phyloP scores from a whole-genome alignment of 331 rosid genomes.

The Stylosanthes scabra region DNA sequence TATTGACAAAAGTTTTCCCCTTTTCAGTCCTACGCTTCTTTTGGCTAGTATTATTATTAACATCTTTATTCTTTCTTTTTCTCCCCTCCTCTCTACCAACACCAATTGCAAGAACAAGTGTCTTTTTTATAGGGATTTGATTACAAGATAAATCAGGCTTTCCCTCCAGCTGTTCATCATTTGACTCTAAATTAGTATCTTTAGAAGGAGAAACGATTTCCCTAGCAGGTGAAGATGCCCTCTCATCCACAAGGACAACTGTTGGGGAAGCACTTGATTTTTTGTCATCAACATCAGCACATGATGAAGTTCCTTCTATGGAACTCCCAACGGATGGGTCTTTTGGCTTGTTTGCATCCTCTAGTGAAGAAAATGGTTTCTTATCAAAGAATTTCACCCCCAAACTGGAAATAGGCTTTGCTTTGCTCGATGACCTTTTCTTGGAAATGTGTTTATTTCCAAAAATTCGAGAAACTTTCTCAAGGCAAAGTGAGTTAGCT shows the following conservation, averaged over 20 bases:
- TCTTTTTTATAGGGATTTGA: constrained; percentile 53
- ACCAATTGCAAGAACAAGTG: constrained; percentile 74
- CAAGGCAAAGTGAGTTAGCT: constrained; percentile 64
- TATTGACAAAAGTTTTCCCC: constrained; percentile 54
- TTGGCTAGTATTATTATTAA: constrained; percentile 49
- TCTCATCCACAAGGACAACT: constrained; percentile 49
- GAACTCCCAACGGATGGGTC: constrained; percentile 58
- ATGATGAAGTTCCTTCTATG: constrained; percentile 58
- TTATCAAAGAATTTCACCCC: constrained; percentile 56
- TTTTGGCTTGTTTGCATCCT: constrained; percentile 56
- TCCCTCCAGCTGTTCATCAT: constrained; percentile 54
- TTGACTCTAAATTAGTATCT: constrained; percentile 50
- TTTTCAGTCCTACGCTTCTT: constrained; percentile 76
- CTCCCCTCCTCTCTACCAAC: constrained; percentile 56
- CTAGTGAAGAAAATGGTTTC: constrained; percentile 52
- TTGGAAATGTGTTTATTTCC: constrained; percentile 78
- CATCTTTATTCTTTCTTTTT: constrained; percentile 72
- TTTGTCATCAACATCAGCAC: constrained; percentile 58
- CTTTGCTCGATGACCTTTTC: constrained; percentile 81
- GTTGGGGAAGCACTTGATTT: constrained; percentile 49
- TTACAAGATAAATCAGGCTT: constrained; percentile 55
- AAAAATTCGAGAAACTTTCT: constrained; percentile 74
- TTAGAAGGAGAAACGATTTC: constrained; percentile 61
- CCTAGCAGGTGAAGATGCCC: constrained; percentile 52
- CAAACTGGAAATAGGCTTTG: constrained; percentile 62